Percentiles rank a stretch among this genome's conserved stretches.
phyloP scores from a whole-genome alignment of 495 filamentous ascomycete species.

The Lepraria neglecta region DNA sequence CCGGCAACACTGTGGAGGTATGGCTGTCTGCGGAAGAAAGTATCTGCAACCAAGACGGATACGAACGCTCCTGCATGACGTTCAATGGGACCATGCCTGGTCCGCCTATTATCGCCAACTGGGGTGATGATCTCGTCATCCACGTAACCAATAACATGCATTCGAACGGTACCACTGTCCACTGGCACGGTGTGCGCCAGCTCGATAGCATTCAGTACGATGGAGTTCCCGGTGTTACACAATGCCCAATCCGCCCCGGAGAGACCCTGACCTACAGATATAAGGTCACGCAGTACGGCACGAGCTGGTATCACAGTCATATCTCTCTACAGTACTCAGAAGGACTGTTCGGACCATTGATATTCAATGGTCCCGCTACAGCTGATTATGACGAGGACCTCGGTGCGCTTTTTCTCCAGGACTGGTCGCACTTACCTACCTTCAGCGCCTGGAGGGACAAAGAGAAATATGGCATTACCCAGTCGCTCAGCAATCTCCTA shows the following conservation, averaged over 20 bases:
- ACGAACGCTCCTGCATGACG: slow-evolving; percentile 1
- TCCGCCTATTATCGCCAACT: slow-evolving; percentile 37
- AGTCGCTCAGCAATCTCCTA: background rate
- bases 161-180: slow-evolving; percentile 39
- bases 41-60: slow-evolving; percentile 4
- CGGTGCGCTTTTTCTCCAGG: slow-evolving; percentile 40
- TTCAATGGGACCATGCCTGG: slow-evolving; percentile 31
- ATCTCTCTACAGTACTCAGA: slow-evolving; percentile 47
- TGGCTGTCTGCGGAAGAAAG: background rate
- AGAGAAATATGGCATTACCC: background rate
- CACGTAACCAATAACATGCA: slow-evolving; percentile 32
- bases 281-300: slow-evolving; percentile 49
- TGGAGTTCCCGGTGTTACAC: slow-evolving; percentile 14
- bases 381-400: slow-evolving; percentile 54
- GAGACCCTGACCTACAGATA: slow-evolving; percentile 42
- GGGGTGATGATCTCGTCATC: slow-evolving; percentile 42
- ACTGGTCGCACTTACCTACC: slow-evolving; percentile 32
- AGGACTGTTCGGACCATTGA: slow-evolving; percentile 34
- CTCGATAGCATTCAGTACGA: slow-evolving; percentile 23
- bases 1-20: background rate
- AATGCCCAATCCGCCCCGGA: slow-evolving; percentile 30
- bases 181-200: slow-evolving; percentile 52
- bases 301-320: slow-evolving; percentile 55
- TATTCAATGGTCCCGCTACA: slow-evolving; percentile 38
- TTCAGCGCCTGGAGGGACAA: background rate